A percentile compares a stretch with the other conserved stretches of the same genome.
Evolutionary conservation across 371 early-diverging fungal genomes (phyloP).

Genomic region (Rhizopus stolonifer): DNA sequence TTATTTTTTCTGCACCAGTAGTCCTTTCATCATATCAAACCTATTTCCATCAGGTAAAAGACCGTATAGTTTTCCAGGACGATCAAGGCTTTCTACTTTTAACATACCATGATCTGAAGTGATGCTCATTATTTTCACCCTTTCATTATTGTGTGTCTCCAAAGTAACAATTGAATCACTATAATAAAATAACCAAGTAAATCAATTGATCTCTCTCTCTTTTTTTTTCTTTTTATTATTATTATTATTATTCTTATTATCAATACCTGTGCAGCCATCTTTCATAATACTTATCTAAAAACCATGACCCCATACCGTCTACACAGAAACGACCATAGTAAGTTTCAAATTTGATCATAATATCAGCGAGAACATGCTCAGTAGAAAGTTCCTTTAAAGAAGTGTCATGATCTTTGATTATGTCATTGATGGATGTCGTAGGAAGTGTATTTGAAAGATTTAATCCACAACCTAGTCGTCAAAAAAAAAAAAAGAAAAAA

Average conservation of each 20-base stretch:
- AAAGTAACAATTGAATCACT: slow-evolving; percentile 71
- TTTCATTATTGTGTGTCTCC: slow-evolving; percentile 55
- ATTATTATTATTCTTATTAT: not conserved
- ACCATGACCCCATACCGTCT: slow-evolving; percentile 66
- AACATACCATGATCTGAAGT: slow-evolving; percentile 77
- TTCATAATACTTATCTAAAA: slow-evolving; percentile 70
- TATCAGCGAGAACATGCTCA: slow-evolving; percentile 71
- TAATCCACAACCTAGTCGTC: slow-evolving; percentile 78
- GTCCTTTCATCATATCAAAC: slow-evolving; percentile 92
- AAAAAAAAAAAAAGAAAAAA: too few relatives aligned
- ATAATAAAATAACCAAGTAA: slow-evolving; percentile 8
- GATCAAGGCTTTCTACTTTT: slow-evolving; percentile 60
- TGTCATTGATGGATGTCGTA: slow-evolving; percentile 78
- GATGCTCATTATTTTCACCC: slow-evolving; percentile 75
- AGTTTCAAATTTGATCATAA: slow-evolving; percentile 71
- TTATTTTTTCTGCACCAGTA: slow-evolving; percentile 67
- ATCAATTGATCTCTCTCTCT: not conserved
- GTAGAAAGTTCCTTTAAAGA: slow-evolving; percentile 39
- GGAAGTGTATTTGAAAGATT: slow-evolving; percentile 82
- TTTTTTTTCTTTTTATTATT: not conserved
- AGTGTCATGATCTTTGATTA: slow-evolving; percentile 61
- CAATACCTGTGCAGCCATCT: slow-evolving; percentile 84
- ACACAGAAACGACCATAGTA: slow-evolving; percentile 66
- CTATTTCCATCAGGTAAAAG: slow-evolving; percentile 95
- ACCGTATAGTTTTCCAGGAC: slow-evolving; percentile 52